These are phyloP conservation scores for Candida sanyaensis DNA, from an alignment of 1,139 yeast species.

Conservation along the genomic window DNA sequence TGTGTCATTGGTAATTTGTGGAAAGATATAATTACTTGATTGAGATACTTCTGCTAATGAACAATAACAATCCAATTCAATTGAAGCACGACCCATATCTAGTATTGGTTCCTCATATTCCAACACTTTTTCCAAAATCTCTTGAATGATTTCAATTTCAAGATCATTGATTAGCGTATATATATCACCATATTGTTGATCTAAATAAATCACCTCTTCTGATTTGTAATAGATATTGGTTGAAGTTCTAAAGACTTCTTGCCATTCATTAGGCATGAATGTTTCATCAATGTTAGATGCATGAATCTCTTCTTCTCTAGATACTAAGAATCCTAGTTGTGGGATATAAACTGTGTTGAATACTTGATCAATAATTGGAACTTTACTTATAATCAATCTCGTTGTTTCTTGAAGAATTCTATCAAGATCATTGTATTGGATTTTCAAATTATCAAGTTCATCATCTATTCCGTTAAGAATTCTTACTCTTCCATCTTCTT, in stretches of 20 bases:
- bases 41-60: slow-evolving; percentile 37
- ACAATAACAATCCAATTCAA: slow-evolving; percentile 39
- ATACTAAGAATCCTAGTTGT: slow-evolving; percentile 43
- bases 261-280: slow-evolving; percentile 23
- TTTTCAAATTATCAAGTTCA: slow-evolving; percentile 30
- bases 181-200: slow-evolving; percentile 41
- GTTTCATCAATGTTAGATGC: neutral
- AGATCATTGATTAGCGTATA: slow-evolving; percentile 38
- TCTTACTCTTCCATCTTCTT: slow-evolving; percentile 26
- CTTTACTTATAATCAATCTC: slow-evolving; percentile 13
- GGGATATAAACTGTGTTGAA: slow-evolving; percentile 45
- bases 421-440: slow-evolving; percentile 37
- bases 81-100: slow-evolving; percentile 19
- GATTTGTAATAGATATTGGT: slow-evolving; percentile 38
- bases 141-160: slow-evolving; percentile 41
- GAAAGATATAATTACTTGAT: slow-evolving; percentile 31
- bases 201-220: slow-evolving; percentile 27
- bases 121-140: slow-evolving; percentile 28
- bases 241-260: slow-evolving; percentile 38
- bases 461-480: slow-evolving; percentile 29
- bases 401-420: slow-evolving; percentile 18
- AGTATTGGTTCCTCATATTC: slow-evolving; percentile 17
- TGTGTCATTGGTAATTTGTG: slow-evolving; percentile 29
- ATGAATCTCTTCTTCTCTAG: slow-evolving; percentile 15
- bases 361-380: slow-evolving; percentile 12